These are phyloP conservation scores for Phaeoacremonium minimum DNA, from an alignment of 2,329 filamentous ascomycete genomes.

Conservation along the genomic window DNA sequence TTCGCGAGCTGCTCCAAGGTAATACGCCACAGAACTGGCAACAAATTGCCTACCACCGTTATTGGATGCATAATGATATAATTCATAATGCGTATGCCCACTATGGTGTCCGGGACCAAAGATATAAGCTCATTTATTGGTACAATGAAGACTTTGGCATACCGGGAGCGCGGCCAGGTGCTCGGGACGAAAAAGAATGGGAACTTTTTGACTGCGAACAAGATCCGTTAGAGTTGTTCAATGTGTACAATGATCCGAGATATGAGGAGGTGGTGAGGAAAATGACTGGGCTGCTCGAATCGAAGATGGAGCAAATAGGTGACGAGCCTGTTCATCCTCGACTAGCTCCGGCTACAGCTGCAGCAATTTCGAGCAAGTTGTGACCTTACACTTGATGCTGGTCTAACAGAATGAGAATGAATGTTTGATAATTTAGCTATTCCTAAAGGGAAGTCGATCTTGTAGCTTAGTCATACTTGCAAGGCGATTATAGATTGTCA, in stretches of 20 bases:
- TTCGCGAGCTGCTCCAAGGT: constrained; percentile 30
- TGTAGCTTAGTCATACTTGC: no score
- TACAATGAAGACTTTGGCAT: constrained; percentile 45
- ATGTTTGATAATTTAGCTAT: no score
- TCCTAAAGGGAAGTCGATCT: no score
- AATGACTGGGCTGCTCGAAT: constrained; percentile 37
- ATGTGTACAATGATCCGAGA: constrained; percentile 31
- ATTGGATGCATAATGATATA: constrained; percentile 51
- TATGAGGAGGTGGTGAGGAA: constrained; percentile 29
- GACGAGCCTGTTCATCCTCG: constrained; percentile 35
- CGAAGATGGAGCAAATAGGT: constrained; percentile 48
- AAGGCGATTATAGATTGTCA: no score
- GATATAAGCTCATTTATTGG: constrained; percentile 54
- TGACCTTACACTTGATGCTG: no score
- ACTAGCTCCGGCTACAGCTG: no score
- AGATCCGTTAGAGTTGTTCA: constrained; percentile 46
- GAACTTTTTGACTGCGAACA: constrained; percentile 48
- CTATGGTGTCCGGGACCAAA: constrained; percentile 45
- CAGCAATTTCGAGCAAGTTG: no score
- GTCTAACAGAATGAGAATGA: no score
- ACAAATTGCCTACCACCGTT: constrained; percentile 48
- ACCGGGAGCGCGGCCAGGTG: constrained; percentile 34
- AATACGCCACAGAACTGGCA: constrained; percentile 38
- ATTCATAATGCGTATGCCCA: constrained; percentile 47
- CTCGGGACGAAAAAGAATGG: constrained; percentile 39